Conservation (phyloP, 768 basidiomycete genomes). For the Hortiboletus flavorubellus region DNA sequence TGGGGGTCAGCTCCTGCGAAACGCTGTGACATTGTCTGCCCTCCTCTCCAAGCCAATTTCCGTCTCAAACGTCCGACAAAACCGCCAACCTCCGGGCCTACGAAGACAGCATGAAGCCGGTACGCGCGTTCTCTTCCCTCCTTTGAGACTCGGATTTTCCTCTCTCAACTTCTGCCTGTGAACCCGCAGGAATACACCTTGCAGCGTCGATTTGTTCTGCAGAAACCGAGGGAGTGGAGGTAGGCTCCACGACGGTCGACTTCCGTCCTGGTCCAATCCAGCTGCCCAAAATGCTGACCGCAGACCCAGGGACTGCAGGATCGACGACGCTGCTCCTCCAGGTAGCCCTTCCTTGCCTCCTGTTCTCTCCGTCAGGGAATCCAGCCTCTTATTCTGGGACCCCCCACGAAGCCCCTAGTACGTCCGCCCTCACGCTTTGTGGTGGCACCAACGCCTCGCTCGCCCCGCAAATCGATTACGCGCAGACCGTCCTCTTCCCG, state of each 20-base stretch:
- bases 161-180: no score
- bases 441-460: constrained; percentile 72
- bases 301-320: constrained; percentile 59
- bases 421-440: constrained; percentile 51
- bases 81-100: constrained; percentile 59
- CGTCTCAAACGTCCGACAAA: constrained; percentile 58
- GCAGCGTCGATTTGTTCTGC: constrained; percentile 60
- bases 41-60: constrained; percentile 57
- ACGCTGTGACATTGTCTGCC: constrained; percentile 62
- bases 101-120: constrained; percentile 74
- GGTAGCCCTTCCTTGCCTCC: constrained; percentile 63
- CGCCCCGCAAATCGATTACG: constrained; percentile 78
- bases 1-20: constrained; percentile 74
- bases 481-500: constrained; percentile 60
- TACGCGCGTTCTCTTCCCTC: constrained; percentile 14
- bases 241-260: constrained; percentile 50
- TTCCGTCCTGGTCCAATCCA: constrained; percentile 51
- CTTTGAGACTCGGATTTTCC: neutral
- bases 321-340: constrained; percentile 71
- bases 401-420: neutral
- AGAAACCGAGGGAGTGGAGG: constrained; percentile 48
- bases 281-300: constrained; percentile 40
- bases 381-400: neutral
- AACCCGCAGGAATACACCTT: constrained; percentile 54
- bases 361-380: constrained; percentile 42